Conservation (phyloP, 2,329 filamentous ascomycete genomes). For the Chrysoporthe puriensis region DNA sequence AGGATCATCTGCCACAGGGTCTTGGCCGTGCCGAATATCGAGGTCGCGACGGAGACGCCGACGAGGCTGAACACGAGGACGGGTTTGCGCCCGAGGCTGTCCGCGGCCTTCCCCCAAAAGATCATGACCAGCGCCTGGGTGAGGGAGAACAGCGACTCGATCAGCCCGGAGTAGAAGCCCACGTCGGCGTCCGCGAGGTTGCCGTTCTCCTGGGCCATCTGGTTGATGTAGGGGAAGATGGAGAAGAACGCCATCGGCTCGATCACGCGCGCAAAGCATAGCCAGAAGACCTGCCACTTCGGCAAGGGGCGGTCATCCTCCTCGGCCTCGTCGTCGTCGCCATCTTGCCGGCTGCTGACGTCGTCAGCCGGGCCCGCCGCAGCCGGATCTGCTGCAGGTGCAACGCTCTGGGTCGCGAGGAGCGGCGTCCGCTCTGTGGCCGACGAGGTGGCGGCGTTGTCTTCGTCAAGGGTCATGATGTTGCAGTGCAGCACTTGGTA, state of each 20-base stretch:
- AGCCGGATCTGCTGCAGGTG: conserved; percentile 28
- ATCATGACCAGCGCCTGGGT: conserved; percentile 81
- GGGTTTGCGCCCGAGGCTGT: conserved; percentile 73
- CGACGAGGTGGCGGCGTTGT: neutral
- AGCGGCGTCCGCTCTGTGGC: conserved; percentile 39
- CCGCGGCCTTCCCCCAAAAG: conserved; percentile 69
- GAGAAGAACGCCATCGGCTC: conserved; percentile 84
- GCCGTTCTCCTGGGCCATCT: conserved; percentile 74
- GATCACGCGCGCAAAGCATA: conserved; percentile 73
- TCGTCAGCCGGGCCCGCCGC: conserved; percentile 24
- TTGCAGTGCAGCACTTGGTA: neutral
- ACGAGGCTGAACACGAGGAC: conserved; percentile 68
- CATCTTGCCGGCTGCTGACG: conserved; percentile 12
- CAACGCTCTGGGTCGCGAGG: conserved; percentile 32
- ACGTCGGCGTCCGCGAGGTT: conserved; percentile 65
- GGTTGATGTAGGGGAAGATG: conserved; percentile 79
- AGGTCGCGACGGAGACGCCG: conserved; percentile 64
- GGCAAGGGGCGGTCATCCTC: conserved; percentile 56
- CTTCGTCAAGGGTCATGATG: neutral
- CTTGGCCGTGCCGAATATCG: conserved; percentile 69
- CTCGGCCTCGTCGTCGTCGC: conserved; percentile 33
- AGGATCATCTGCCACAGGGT: conserved; percentile 75
- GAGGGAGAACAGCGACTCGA: conserved; percentile 73
- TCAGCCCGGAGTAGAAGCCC: conserved; percentile 79
- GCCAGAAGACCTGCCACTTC: conserved; percentile 67